Base-by-base conservation (phyloP, 106 monocot species). In the Acorus gramineus region DNA sequence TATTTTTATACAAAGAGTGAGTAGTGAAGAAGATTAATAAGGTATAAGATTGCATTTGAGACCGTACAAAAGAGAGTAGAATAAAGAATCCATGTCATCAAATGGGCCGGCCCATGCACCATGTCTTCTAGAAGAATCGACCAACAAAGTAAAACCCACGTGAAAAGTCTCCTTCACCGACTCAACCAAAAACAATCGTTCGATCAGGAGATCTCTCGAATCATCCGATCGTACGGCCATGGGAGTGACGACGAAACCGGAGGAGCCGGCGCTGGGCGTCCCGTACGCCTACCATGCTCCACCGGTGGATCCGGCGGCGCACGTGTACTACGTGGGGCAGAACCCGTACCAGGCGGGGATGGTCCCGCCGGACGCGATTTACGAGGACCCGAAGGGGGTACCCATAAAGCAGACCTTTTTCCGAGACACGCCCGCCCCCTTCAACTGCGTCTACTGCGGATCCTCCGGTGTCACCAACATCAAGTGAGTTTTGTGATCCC, bases 341-440 rank as follows among this genome's bases (percentile, higher is more conserved):
- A 81, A 75, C 61, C 90, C 95, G 28, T 63, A 95, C 60, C 87
- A 90, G 75, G 77, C 80, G 2, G 95, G 95, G 4, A 90, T 87
- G 90, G 57, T 90, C 6, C 90, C 90, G 42, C 90, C 95, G 44
- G 90, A 90, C 78, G 90, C 90, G 28, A 66, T 95, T 11, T 95
- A 78, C 68, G 95, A 79, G 47, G 95, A 90, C 53, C 90, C 95
- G 8, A 90, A 82, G 68, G 95, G 90, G 49, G 66, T 96, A 11
- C 95, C 95, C 3, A 52, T 96, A 43, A 90, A 90, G 66, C 85
- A 96, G 85, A 96, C 95, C 49, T 87, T 96, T 90, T 96, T 56
- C 68, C 69, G 66, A 28, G 95, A 96, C 64, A 96, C 90, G 4
- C 85, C 95, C 6, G 95, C 95, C 10, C 95, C 95, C 2, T 95